Evolutionary conservation across 2,329 filamentous ascomycete genomes (phyloP), one percentile per base, ranked within the genome.

Genomic region (Venturia asperata): DNA sequence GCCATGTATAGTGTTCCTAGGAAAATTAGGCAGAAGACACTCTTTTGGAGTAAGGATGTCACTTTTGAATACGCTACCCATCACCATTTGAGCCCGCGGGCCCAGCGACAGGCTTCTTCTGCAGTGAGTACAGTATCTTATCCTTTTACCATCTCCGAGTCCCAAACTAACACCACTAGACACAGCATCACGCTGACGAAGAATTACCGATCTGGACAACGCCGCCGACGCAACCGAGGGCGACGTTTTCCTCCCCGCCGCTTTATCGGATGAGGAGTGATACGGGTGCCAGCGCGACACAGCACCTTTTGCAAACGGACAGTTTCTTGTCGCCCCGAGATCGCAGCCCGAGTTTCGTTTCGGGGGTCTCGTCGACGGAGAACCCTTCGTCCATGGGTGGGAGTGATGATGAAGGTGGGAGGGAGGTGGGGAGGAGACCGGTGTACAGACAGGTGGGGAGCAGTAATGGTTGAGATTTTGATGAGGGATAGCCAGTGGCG

Each of bases 1-100:
- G 21, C 34, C 24, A 10, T 41, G 10, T 41, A n/a, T 9, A 37
- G 37, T 21, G 4, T 52, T 11, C 39, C 63, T 3, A 58, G 34
- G 17, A 1, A 52, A 27, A 30, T 1, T 1, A 27, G 52, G 11
- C 63, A 64, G 39, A 64, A 64, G 49, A 64, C 63, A 11, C 27
- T 64, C 5, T 37, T 64, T 15, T 64, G 63, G 63, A 64, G 43
- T 13, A 60, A 58, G 24, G 21, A 58, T 17, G 52, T 37, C 52
- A 58, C 52, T 9, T 58, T 58, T 37, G 30, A 58, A 1, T 58
- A 58, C 37, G 27, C 52, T 15, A 58, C 52, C 1, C 13, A 37
- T 34, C 52, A 37, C 13, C 19, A 19, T 21, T 37, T 21, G 17
- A 58, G 52, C 27, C 6, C 52, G 9, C 37, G 13, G 15, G 52